These are phyloP conservation scores for Amanita molliuscula DNA, from an alignment of 768 basidiomycete genomes.

Conservation along the genomic window DNA sequence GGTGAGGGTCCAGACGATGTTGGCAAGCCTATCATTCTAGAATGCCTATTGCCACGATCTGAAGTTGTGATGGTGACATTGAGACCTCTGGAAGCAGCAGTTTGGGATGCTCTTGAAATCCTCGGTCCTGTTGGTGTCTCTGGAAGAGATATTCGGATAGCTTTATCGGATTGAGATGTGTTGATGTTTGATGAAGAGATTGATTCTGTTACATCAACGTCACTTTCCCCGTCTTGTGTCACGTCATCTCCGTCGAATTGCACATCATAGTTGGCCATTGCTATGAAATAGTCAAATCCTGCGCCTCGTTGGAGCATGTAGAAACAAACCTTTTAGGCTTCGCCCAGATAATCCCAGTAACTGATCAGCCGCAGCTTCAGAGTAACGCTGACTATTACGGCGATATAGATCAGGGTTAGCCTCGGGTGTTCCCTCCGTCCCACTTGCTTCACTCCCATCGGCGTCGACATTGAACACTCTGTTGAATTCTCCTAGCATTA, in stretches of 20 bases:
- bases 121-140: slow-evolving; percentile 30
- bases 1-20: slow-evolving; percentile 41
- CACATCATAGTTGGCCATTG: slow-evolving; percentile 41
- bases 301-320: not conserved
- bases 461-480: slow-evolving; percentile 81
- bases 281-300: slow-evolving; percentile 11
- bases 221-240: slow-evolving; percentile 60
- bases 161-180: slow-evolving; percentile 16
- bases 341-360: slow-evolving; percentile 72
- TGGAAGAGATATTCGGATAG: slow-evolving; percentile 24
- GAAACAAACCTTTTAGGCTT: slow-evolving; percentile 40
- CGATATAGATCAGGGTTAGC: slow-evolving; percentile 35
- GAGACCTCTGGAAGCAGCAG: slow-evolving; percentile 62
- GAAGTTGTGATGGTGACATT: slow-evolving; percentile 44
- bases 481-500: slow-evolving; percentile 91
- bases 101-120: slow-evolving; percentile 42
- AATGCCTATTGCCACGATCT: slow-evolving; percentile 53
- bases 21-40: slow-evolving; percentile 57
- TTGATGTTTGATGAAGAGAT: slow-evolving; percentile 33
- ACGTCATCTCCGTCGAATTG: slow-evolving; percentile 63
- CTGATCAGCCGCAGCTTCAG: slow-evolving; percentile 74
- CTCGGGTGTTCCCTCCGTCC: slow-evolving; percentile 18
- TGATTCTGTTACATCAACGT: slow-evolving; percentile 44
- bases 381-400: slow-evolving; percentile 79
- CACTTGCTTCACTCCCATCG: slow-evolving; percentile 25